phyloP scores from a whole-genome alignment of 106 monocot species.

The Acorus gramineus region DNA sequence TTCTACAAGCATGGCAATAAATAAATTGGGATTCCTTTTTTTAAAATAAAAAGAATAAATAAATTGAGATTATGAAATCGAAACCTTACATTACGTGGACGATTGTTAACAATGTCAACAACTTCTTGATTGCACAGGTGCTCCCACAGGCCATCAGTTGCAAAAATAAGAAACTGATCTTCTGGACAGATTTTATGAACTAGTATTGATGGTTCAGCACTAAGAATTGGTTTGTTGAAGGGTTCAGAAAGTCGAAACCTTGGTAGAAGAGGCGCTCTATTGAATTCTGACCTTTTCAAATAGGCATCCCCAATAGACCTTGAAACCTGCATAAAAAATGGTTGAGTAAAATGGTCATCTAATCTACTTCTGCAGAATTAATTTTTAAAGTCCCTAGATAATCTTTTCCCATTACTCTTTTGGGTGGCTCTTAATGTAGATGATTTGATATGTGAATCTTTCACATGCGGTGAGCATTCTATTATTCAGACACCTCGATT shows the following conservation, averaged over 20 bases:
- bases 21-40: no score
- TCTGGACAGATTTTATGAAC: conserved; percentile 41
- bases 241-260: conserved; percentile 35
- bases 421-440: no score
- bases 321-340: conserved; percentile 37
- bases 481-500: no score
- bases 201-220: conserved; percentile 52
- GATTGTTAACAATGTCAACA: conserved; percentile 40
- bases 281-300: conserved; percentile 64
- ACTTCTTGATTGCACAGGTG: conserved; percentile 64
- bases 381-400: no score
- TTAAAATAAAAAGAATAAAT: neutral
- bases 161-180: conserved; percentile 73
- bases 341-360: neutral
- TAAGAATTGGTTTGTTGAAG: conserved; percentile 49
- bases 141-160: conserved; percentile 83
- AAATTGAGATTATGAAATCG: neutral
- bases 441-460: no score
- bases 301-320: conserved; percentile 76
- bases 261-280: conserved; percentile 42
- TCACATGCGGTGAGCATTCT: no score
- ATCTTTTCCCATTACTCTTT: no score
- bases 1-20: no score
- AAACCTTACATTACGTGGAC: conserved; percentile 47
- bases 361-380: no score